Evolutionary conservation across 73 alveolate species (phyloP).

Genomic region (Uronychia binucleata): DNA sequence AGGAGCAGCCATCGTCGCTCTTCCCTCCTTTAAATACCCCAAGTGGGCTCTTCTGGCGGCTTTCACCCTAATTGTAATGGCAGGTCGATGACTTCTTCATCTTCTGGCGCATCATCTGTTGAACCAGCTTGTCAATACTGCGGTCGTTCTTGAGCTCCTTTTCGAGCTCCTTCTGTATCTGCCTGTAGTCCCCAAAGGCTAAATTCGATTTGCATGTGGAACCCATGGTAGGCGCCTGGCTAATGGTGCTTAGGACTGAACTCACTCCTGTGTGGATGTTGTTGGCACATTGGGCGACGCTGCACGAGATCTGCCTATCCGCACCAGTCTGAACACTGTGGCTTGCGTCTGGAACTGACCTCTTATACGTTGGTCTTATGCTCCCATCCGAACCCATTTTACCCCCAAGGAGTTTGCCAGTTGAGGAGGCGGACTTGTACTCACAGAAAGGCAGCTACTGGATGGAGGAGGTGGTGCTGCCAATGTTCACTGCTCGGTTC

Average conservation of each 20-base stretch:
- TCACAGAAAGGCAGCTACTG: background rate
- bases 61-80: no score
- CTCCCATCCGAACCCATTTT: background rate
- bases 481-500: background rate
- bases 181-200: background rate
- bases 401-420: background rate
- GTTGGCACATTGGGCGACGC: background rate
- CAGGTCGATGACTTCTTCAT: background rate
- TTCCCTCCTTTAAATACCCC: background rate
- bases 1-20: background rate
- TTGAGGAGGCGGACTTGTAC: background rate
- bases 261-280: background rate
- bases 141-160: background rate
- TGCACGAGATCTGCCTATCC: background rate
- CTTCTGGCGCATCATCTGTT: background rate
- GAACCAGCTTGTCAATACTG: background rate
- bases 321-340: background rate
- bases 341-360: background rate
- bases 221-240: background rate
- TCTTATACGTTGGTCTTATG: background rate
- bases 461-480: background rate
- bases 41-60: background rate
- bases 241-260: background rate
- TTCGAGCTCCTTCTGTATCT: background rate
- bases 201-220: background rate